Base-by-base conservation (phyloP, 805 yeast genomes). In the Suhomyces pyralidae region DNA sequence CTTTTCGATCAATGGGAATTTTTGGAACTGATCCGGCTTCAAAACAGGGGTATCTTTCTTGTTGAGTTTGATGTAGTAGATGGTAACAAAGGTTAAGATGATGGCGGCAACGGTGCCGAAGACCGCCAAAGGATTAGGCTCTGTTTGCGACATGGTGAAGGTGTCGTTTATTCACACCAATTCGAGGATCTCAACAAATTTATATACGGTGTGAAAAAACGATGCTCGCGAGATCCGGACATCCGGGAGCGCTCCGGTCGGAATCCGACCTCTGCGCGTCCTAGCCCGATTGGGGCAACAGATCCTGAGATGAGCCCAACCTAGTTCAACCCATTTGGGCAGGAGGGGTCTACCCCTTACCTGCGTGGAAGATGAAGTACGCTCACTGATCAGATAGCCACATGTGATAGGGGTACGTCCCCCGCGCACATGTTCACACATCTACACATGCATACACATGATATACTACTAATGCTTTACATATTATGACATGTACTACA, bases 1-100 rank as follows among this genome's bases (percentile, higher is more conserved):
- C 73, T 89, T 91, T 66, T 84, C 82, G 61, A 86, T 81, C 65
- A 92, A 76, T 54, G 93, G 93, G 77, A 90, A 92, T 63, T 86
- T 81, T 67, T 83, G 84, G 74, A 86, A 90, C 50, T 79, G 78
- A 57, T 82, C 86, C 40, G 85, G 81, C 58, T 79, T 79, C 60
- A 92, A 78, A 10, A 85, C 87, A 28, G 81, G 78, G 52, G 76
- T 66, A 15, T 70, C 67, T 56, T 71, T 71, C 51, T 69, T 68
- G 51, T 62, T 58, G 54, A 71, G 67, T 54, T 70, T 68, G 52
- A 67, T 53, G 45, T 60, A 69, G 62, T 75, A 76, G 48, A 62
- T 58, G 17, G 64, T 69, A 36, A 74, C 68, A 44, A 67, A 64
- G 24, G 71, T 56, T 4, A 67, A 54, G 50, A 75, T 73, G 54